Percentiles rank a stretch among this genome's conserved stretches.
Evolutionary conservation across 2,329 filamentous ascomycete genomes (phyloP).

Genomic region (Talaromyces sp.): DNA sequence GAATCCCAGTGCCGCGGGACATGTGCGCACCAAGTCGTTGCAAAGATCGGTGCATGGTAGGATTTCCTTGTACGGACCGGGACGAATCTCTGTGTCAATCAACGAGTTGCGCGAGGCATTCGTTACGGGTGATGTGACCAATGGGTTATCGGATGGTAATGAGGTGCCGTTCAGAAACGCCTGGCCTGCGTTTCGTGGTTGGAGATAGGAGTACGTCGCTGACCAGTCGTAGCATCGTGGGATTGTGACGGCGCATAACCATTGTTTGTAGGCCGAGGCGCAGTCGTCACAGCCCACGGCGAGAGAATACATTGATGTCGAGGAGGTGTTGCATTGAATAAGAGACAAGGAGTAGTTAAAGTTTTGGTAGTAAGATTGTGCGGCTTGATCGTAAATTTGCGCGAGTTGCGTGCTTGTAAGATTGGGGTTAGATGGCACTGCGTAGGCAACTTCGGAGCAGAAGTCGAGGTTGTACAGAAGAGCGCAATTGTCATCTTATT

Average conservation of each 20-base stretch:
- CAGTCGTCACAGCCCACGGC: constrained; percentile 74
- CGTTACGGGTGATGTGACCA: constrained; percentile 39
- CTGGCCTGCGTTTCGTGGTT: constrained; percentile 68
- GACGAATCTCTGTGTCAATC: constrained; percentile 69
- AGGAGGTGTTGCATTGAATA: constrained; percentile 74
- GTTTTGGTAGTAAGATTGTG: constrained; percentile 65
- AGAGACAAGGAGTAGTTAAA: constrained; percentile 82
- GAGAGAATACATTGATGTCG: constrained; percentile 75
- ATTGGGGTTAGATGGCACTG: constrained; percentile 78
- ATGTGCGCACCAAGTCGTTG: constrained; percentile 79
- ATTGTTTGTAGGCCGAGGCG: constrained; percentile 77
- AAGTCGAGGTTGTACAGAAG: constrained; percentile 84
- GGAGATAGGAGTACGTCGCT: constrained; percentile 54
- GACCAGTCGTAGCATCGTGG: constrained; percentile 87
- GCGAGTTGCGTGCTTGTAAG: constrained; percentile 61
- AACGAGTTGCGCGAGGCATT: constrained; percentile 64
- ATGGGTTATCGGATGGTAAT: constrained; percentile 41
- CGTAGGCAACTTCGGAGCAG: constrained; percentile 84
- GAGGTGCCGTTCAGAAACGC: constrained; percentile 66
- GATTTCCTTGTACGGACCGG: constrained; percentile 91
- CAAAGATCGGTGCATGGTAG: constrained; percentile 86
- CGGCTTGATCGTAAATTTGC: constrained; percentile 73
- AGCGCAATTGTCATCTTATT: constrained; percentile 73
- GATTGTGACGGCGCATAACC: constrained; percentile 91
- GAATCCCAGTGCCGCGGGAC: constrained; percentile 73